Conservation (phyloP, 2,329 filamentous ascomycete species). For the Fusarium falciforme region DNA sequence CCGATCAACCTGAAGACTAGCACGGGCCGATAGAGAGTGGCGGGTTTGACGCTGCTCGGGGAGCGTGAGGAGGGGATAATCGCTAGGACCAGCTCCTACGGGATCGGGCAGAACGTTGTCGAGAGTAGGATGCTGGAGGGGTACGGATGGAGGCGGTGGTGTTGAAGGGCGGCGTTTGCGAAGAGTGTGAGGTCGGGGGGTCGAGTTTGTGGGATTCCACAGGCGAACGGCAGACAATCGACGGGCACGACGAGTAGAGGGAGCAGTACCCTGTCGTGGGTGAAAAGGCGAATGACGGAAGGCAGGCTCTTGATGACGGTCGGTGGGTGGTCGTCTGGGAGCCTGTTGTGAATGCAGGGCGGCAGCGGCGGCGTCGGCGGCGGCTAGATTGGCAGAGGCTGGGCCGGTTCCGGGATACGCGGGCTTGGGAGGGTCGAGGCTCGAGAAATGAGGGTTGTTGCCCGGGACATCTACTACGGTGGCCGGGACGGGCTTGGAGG, state of each 20-base stretch:
- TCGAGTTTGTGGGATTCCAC: conserved; percentile 72
- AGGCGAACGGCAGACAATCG: conserved; percentile 62
- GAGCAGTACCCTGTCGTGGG: conserved; percentile 48
- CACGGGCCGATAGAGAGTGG: conserved; percentile 56
- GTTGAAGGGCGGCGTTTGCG: conserved; percentile 63
- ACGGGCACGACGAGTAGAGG: conserved; percentile 48
- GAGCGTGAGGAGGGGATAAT: conserved; percentile 64
- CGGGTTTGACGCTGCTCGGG: conserved; percentile 61
- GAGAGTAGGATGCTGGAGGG: conserved; percentile 59
- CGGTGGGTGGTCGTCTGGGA: conserved; percentile 16
- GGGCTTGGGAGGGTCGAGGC: conserved; percentile 47
- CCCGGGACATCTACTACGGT: conserved; percentile 47
- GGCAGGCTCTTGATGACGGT: conserved; percentile 28
- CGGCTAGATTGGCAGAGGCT: conserved; percentile 26
- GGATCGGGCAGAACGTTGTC: conserved; percentile 52
- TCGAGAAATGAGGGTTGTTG: conserved; percentile 45
- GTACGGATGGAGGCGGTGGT: conserved; percentile 64
- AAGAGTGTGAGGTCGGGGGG: conserved; percentile 55
- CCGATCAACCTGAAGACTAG: conserved; percentile 64
- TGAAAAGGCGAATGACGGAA: conserved; percentile 55
- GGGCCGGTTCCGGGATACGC: conserved; percentile 42
- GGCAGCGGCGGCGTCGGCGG: conserved; percentile 33
- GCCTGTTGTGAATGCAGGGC: conserved; percentile 32
- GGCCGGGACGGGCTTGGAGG: conserved; percentile 39
- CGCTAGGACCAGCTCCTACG: conserved; percentile 54